These are phyloP conservation scores for Aspergillus sp. DNA, from an alignment of 2,329 filamentous ascomycete species.

Conservation along the genomic window DNA sequence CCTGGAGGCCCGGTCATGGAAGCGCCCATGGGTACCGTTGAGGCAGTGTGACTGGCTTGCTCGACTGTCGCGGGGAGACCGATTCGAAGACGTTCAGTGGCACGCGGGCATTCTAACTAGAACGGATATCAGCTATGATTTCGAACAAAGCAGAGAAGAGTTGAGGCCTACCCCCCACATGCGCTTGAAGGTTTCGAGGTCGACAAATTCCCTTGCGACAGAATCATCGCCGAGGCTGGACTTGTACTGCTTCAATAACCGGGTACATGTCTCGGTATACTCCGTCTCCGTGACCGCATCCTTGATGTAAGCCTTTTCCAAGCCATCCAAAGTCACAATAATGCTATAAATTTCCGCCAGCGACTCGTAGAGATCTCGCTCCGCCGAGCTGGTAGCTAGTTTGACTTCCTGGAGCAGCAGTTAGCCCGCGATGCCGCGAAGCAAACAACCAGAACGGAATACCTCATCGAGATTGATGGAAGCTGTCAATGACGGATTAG, in stretches of 20 bases:
- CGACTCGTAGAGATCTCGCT: slow-evolving; percentile 91
- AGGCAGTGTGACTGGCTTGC: slow-evolving; percentile 48
- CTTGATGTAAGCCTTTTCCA: slow-evolving; percentile 94
- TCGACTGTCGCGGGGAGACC: slow-evolving; percentile 81
- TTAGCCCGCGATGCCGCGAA: slow-evolving; percentile 12
- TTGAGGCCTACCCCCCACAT: slow-evolving; percentile 72
- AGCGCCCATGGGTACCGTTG: slow-evolving; percentile 34
- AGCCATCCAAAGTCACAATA: slow-evolving; percentile 86
- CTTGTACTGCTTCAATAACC: slow-evolving; percentile 92
- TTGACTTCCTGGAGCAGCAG: slow-evolving; percentile 69
- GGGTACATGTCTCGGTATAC: slow-evolving; percentile 93
- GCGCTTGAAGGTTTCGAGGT: slow-evolving; percentile 82
- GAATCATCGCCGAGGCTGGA: slow-evolving; percentile 84
- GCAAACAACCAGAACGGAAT: slow-evolving; percentile 13
- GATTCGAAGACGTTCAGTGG: slow-evolving; percentile 84
- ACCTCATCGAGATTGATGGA: slow-evolving; percentile 93
- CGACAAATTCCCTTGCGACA: slow-evolving; percentile 80
- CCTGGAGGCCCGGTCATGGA: slow-evolving; percentile 21
- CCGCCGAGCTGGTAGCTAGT: slow-evolving; percentile 74
- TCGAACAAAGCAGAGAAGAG: background rate
- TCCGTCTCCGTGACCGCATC: slow-evolving; percentile 87
- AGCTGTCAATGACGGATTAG: slow-evolving; percentile 72
- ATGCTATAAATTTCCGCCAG: slow-evolving; percentile 97
- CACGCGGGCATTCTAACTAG: slow-evolving; percentile 87
- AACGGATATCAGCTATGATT: slow-evolving; percentile 8